Evolutionary conservation across 345 rosid genomes (phyloP), one percentile per base, ranked within the genome.

Genomic region (Corchorus capsularis): DNA sequence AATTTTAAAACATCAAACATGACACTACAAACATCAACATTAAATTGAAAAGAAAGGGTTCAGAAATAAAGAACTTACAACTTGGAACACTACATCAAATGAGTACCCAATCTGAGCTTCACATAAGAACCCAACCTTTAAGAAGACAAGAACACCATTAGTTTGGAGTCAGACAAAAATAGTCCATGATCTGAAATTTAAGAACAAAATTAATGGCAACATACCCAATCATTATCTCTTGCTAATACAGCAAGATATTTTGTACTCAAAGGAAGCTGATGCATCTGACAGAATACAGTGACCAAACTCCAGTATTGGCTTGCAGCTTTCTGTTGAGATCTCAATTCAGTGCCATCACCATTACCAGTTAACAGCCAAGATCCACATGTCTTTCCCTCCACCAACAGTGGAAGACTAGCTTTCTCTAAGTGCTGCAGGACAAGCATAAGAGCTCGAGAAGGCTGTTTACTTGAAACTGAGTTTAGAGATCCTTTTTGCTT

Each of bases 191-290:
- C 57, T 68, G 75, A 47, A 63, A 39, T 15, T 45, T 39, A 57
- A 47, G 16, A 53, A 53, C 55, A 79, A 63, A 71, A 27, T 27
- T 50, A 79, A 74, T 57, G 75, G 66, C 72, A 46, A 78, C 80
- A 69, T 91, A 96, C 99, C 99, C 99, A 96, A 77, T 96, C 99
- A 89, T 91, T 96, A 79, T 96, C 99, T 88, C 86, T 88, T 73
- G 99, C 99, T 78, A 96, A 86, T 65, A 87, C 77, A 64, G 93
- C 87, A 86, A 96, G 97, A 84, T 96, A 96, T 85, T 90, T 93
- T 66, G 97, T 92, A 86, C 98, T 96, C 77, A 87, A 77, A 14
- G 96, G 94, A 84, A 96, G 92, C 63, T 87, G 92, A 83, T 93
- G 99, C 91, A 91, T 89, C 88, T 86, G 97, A 81, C 99, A 93